These are phyloP conservation scores for Coniochaeta sp. DNA, from an alignment of 2,329 filamentous ascomycete species.

Conservation along the genomic window DNA sequence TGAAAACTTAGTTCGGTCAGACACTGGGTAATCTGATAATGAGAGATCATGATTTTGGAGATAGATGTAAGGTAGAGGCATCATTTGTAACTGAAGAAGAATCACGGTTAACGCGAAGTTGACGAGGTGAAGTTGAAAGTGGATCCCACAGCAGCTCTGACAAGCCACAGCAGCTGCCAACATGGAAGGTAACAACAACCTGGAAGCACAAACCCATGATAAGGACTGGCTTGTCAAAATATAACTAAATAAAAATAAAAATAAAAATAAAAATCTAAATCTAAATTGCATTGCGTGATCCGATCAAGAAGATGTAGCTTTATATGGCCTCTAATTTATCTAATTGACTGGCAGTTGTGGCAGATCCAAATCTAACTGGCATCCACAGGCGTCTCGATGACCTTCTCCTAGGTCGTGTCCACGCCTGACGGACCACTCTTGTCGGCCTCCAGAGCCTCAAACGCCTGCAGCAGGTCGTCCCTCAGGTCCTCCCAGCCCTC, in stretches of 20 bases:
- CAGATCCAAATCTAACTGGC: background rate
- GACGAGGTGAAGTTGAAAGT: background rate
- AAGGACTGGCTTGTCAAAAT: too few relatives aligned
- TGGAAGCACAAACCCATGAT: too few relatives aligned
- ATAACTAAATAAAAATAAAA: too few relatives aligned
- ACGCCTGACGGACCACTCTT: slow-evolving; percentile 17
- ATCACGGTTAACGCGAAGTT: background rate
- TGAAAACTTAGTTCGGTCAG: background rate
- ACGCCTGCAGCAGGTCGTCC: slow-evolving; percentile 63
- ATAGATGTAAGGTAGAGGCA: background rate
- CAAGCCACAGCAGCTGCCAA: too few relatives aligned
- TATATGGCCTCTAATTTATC: too few relatives aligned
- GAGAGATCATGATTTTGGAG: background rate
- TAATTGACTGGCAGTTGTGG: background rate
- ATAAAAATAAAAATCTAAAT: too few relatives aligned
- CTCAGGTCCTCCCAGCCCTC: slow-evolving; percentile 81
- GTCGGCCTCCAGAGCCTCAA: slow-evolving; percentile 41
- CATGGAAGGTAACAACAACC: too few relatives aligned
- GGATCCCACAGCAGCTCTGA: background rate
- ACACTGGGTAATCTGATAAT: background rate
- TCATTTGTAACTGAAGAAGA: background rate
- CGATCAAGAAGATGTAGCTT: too few relatives aligned
- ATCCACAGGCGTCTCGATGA: background rate
- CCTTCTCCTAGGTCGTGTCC: background rate
- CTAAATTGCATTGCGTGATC: too few relatives aligned